These are phyloP conservation scores for Luffa aegyptiaca DNA, from an alignment of 306 rosid genomes.

Conservation along the genomic window DNA sequence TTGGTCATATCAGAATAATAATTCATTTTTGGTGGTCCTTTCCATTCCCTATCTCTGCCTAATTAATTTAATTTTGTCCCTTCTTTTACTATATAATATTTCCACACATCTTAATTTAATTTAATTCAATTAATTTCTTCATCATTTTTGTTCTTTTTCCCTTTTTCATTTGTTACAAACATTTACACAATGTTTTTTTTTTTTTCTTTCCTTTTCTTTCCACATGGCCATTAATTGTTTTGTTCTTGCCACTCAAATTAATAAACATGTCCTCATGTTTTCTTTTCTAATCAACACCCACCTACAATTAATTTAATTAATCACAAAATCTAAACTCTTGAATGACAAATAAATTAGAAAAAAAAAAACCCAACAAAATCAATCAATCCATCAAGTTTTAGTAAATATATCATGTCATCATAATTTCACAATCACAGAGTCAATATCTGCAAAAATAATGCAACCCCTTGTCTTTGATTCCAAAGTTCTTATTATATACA, in stretches of 20 bases:
- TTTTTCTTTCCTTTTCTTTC: neutral
- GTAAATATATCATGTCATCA: neutral
- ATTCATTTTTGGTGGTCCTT: conserved; percentile 8
- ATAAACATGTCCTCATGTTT: neutral
- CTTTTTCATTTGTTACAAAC: neutral
- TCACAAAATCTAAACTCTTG: neutral
- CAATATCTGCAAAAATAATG: neutral
- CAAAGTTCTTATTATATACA: neutral
- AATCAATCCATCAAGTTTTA: neutral
- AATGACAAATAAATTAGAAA: neutral
- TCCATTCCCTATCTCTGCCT: neutral
- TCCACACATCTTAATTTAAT: neutral
- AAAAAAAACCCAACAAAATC: neutral
- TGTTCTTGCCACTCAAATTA: neutral
- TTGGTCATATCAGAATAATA: neutral
- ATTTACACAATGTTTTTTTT: neutral
- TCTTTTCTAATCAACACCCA: neutral
- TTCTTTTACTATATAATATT: neutral
- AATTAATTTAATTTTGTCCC: neutral
- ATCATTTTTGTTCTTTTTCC: neutral
- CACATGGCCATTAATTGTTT: neutral
- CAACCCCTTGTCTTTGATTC: neutral
- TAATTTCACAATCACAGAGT: neutral
- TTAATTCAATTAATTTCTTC: neutral
- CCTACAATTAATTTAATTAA: neutral